phyloP scores from a whole-genome alignment of 371 early-diverging fungal genomes.

The Mucor racemosus region DNA sequence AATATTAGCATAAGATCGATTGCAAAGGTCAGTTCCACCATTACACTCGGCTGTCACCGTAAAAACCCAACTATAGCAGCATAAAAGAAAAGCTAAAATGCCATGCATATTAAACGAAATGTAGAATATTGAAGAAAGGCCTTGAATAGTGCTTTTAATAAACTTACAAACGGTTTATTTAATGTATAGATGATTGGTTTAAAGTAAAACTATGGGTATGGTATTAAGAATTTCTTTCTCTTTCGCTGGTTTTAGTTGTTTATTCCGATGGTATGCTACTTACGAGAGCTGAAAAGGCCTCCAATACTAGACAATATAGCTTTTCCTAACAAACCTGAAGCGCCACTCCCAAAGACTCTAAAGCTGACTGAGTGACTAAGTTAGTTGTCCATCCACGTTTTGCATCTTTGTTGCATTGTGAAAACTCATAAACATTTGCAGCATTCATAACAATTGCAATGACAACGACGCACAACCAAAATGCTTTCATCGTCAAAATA shows the following conservation, averaged over 20 bases:
- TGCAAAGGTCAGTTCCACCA: conserved; percentile 67
- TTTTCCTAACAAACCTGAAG: conserved; percentile 41
- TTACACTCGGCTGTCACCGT: conserved; percentile 57
- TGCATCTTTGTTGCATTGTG: conserved; percentile 90
- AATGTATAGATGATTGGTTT: background rate
- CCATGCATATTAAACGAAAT: background rate
- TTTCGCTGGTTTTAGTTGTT: background rate
- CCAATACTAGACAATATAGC: conserved; percentile 36
- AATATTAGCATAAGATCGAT: conserved; percentile 57
- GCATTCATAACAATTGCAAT: conserved; percentile 84
- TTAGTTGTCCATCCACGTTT: conserved; percentile 64
- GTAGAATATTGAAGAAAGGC: background rate
- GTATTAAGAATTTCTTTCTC: background rate
- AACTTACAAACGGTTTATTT: background rate
- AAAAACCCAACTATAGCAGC: background rate
- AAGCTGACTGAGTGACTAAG: conserved; percentile 41
- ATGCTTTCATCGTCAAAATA: conserved; percentile 68
- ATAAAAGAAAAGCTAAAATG: background rate
- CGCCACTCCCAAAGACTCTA: conserved; percentile 36
- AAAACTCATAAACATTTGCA: conserved; percentile 91
- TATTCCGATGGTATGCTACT: conserved; percentile 6
- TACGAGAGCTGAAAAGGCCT: conserved; percentile 29
- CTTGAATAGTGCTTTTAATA: background rate
- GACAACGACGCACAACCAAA: conserved; percentile 83
- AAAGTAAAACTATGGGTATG: conserved; percentile 1